Percentiles rank a stretch among this genome's conserved stretches.
Conservation (phyloP, 164 flowering plant species). For the Liriodendron chinense region DNA sequence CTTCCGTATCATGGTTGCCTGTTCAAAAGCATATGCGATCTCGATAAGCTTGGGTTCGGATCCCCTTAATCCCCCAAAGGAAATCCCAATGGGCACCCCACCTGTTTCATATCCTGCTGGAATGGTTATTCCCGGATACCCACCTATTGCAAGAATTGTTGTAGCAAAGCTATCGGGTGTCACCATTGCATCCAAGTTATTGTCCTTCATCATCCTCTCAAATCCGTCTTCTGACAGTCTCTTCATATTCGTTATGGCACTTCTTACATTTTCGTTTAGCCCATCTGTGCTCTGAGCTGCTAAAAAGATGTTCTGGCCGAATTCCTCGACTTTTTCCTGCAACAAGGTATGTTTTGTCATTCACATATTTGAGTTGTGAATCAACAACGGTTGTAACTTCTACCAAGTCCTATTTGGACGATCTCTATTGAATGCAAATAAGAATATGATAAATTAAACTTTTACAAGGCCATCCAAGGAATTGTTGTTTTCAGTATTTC, state of each 20-base stretch:
- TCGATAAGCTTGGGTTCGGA: conserved; percentile 45
- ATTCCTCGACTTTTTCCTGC: conserved; percentile 39
- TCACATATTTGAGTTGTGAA: too few relatives aligned
- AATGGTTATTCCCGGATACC: conserved; percentile 48
- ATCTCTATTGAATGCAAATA: too few relatives aligned
- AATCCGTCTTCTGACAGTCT: conserved; percentile 29
- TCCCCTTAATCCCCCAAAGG: conserved; percentile 47
- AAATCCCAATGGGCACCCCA: conserved; percentile 49
- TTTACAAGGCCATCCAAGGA: too few relatives aligned
- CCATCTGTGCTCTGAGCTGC: conserved; percentile 33
- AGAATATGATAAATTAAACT: too few relatives aligned
- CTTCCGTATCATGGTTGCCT: conserved; percentile 42
- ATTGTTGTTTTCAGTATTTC: too few relatives aligned
- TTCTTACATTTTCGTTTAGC: conserved; percentile 18
- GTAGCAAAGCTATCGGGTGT: conserved; percentile 9
- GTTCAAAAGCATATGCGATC: conserved; percentile 55
- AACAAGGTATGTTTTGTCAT: background rate
- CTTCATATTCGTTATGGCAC: conserved; percentile 13
- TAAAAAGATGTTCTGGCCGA: conserved; percentile 22
- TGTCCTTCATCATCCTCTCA: conserved; percentile 36
- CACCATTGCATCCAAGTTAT: conserved; percentile 50
- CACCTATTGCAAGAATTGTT: conserved; percentile 41
- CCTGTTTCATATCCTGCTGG: conserved; percentile 47
- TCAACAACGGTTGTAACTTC: too few relatives aligned
- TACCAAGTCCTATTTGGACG: too few relatives aligned